phyloP scores from a whole-genome alignment of 2,329 filamentous ascomycete genomes.

The Nemania serpens region DNA sequence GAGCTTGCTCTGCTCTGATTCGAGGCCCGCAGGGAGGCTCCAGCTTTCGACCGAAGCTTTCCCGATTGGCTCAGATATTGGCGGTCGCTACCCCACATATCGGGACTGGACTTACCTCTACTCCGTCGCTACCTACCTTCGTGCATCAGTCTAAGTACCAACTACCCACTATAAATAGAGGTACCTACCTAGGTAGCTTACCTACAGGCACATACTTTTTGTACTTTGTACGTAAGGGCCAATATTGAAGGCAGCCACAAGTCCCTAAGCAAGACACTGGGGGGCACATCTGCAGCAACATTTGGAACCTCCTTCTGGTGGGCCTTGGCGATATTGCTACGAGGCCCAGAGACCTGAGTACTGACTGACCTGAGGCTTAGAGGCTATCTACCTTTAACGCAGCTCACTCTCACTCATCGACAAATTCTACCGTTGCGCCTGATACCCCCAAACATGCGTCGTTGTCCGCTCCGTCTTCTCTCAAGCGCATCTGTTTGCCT shows the following conservation, averaged over 20 bases:
- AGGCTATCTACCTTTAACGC: no score
- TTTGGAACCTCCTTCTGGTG: not conserved
- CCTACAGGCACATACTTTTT: no score
- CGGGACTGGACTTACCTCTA: constrained; percentile 25
- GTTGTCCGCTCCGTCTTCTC: not conserved
- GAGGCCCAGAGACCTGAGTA: not conserved
- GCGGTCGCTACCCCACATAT: not conserved
- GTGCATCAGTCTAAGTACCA: not conserved
- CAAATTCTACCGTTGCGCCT: not conserved
- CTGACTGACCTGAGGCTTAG: not conserved
- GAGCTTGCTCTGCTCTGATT: constrained; percentile 25
- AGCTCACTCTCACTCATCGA: constrained; percentile 3
- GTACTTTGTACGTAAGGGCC: no score
- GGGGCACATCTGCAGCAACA: not conserved
- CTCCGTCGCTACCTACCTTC: constrained; percentile 3
- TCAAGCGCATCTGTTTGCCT: constrained; percentile 11
- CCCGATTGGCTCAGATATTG: constrained; percentile 16
- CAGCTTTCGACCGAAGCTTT: constrained; percentile 12
- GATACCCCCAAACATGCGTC: not conserved
- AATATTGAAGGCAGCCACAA: not conserved
- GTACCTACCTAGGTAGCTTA: no score
- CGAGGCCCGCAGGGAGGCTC: constrained; percentile 15
- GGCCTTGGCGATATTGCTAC: not conserved
- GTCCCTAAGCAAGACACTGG: no score
- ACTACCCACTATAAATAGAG: not conserved